phyloP scores from a whole-genome alignment of 192 early-diverging fungal species.

The Linnemannia zychae region DNA sequence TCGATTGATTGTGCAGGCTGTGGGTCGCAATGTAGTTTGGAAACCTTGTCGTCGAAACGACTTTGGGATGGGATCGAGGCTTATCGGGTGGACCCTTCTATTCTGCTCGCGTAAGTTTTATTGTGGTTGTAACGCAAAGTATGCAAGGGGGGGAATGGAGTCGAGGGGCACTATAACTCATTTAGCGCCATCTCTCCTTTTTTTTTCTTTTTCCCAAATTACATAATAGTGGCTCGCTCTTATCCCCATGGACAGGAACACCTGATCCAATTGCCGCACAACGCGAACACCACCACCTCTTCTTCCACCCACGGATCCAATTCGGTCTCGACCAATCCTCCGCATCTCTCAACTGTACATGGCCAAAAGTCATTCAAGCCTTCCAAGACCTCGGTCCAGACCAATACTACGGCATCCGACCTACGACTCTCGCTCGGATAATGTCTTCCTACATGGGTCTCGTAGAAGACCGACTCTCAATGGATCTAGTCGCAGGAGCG shows the following conservation, averaged over 20 bases:
- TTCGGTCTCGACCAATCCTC: conserved; percentile 50
- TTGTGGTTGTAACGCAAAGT: background rate
- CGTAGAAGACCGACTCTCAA: conserved; percentile 40
- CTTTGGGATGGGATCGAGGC: conserved; percentile 53
- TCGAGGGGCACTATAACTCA: background rate
- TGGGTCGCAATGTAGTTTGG: conserved; percentile 52
- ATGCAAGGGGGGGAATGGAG: background rate
- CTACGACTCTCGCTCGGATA: conserved; percentile 42
- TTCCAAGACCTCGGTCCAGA: conserved; percentile 50
- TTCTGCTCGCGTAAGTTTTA: conserved; percentile 43
- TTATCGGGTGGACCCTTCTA: conserved; percentile 29
- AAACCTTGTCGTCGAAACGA: conserved; percentile 52
- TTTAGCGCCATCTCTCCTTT: background rate
- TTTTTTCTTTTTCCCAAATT: background rate
- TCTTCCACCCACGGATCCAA: conserved; percentile 52
- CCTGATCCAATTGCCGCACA: conserved; percentile 28
- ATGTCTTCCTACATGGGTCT: conserved; percentile 43
- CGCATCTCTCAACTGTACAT: conserved; percentile 42
- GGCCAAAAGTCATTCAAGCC: conserved; percentile 47
- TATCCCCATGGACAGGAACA: conserved; percentile 45
- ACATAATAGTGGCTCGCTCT: conserved; percentile 43
- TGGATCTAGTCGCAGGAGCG: conserved; percentile 43
- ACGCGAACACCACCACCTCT: conserved; percentile 48
- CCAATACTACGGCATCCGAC: conserved; percentile 50
- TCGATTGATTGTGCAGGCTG: conserved; percentile 53